Base-by-base conservation (phyloP, 371 early-diverging fungal species). In the Mucor lusitanicus region DNA sequence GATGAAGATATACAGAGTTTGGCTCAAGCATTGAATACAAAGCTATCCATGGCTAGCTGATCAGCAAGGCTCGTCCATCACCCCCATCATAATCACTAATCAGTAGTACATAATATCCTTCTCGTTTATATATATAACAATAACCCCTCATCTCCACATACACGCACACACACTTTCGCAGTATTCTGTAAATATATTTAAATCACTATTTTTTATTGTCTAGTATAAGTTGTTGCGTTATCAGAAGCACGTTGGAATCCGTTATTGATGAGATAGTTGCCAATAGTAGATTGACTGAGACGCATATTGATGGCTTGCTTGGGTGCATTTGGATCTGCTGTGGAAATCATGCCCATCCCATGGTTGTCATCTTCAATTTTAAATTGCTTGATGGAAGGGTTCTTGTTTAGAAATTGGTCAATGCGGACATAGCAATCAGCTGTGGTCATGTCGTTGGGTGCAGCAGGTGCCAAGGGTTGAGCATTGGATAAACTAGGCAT, bases 1-100 rank as follows among this genome's bases (percentile, higher is more conserved):
- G 80, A 77, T 37, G 77, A 74, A 60, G 81, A 78, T 27, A 78
- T 81, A 37, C 78, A 81, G 50, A 78, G 73, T 37, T 50, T 81
- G 33, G 81, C 77, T 15, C 68, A 74, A 35, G 80, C 80, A 57
- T 48, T 79, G 30, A 79, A 72, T 63, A 72, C 71, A 59, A 79
- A 79, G 64, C 37, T 79, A 59, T 75, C 76, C 13, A 75, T 78
- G 69, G 70, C 76, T 32, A 65, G 59, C 32, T 65, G 64, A 60
- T 53, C 19, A 53, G 23, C 19, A 27, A 30, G 30, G 33, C 19
- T 2, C 25, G 11, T 11, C 23, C 3, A 25, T 27, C 25, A 25
- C 27, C 30, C n/a, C 23, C 12, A 25, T 6, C 9, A 19, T 46
- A 21, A n/a, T 8, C 23, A 21, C 9, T 46, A 46, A 46, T 46